phyloP scores from a whole-genome alignment of 345 rosid genomes.

The Mangifera indica region DNA sequence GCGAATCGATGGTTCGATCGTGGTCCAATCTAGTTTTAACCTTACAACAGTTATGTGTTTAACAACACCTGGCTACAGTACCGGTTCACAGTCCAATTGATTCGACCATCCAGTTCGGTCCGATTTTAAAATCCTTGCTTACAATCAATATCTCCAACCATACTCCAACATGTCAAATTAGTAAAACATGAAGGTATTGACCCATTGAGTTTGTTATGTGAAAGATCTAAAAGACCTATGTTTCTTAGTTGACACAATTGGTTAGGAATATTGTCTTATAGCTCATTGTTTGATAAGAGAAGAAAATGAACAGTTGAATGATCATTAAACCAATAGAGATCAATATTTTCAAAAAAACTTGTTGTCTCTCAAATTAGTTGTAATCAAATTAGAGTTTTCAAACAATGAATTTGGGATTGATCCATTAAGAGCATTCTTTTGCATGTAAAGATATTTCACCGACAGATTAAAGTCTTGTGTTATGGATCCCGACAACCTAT shows the following conservation, averaged over 20 bases:
- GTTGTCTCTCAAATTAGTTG: not conserved
- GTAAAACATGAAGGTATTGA: constrained; percentile 15
- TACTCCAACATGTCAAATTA: not conserved
- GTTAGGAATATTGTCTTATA: not conserved
- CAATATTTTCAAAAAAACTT: not conserved
- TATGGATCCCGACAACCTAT: not conserved
- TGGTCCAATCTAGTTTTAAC: too few relatives aligned
- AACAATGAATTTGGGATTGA: not conserved
- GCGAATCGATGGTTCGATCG: too few relatives aligned
- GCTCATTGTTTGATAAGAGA: not conserved
- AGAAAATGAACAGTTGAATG: not conserved
- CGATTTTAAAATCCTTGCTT: too few relatives aligned
- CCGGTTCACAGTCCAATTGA: too few relatives aligned
- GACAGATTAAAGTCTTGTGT: not conserved
- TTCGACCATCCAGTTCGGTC: too few relatives aligned
- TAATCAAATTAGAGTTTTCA: not conserved
- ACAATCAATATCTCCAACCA: too few relatives aligned
- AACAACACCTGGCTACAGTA: too few relatives aligned
- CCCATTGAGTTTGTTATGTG: not conserved
- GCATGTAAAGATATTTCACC: not conserved
- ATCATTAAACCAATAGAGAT: not conserved
- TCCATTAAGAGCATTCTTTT: not conserved
- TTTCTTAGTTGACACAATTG: not conserved
- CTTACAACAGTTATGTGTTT: too few relatives aligned
- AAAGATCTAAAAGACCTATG: constrained; percentile 1